These are phyloP conservation scores for Orobanche coerulescens DNA, from an alignment of 257 asterid species.

Conservation along the genomic window DNA sequence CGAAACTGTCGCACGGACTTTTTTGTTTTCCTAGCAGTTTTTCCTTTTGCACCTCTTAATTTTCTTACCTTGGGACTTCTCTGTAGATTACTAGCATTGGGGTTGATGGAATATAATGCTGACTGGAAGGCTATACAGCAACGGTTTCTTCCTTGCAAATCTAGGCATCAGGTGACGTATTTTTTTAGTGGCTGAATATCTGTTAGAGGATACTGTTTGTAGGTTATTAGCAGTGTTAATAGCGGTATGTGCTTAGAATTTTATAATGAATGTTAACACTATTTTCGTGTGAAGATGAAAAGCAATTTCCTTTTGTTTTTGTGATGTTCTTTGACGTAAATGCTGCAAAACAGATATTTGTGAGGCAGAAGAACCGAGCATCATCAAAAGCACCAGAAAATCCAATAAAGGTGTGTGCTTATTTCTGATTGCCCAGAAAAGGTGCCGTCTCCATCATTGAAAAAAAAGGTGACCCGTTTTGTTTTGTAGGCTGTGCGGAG, in stretches of 20 bases:
- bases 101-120: slow-evolving; percentile 81
- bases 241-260: slow-evolving; percentile 1
- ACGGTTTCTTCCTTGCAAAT: slow-evolving; percentile 91
- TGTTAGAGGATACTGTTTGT: neutral
- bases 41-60: slow-evolving; percentile 1
- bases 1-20: neutral
- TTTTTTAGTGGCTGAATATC: neutral
- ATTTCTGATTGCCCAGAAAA: slow-evolving; percentile 11
- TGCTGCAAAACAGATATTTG: slow-evolving; percentile 64
- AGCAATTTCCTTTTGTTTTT: neutral
- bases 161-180: slow-evolving; percentile 77
- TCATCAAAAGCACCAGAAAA: slow-evolving; percentile 96
- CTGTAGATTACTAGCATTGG: slow-evolving; percentile 83
- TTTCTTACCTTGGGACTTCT: slow-evolving; percentile 22
- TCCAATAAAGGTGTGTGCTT: slow-evolving; percentile 70
- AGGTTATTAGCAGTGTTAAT: slow-evolving; percentile 9
- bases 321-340: too few species aligned
- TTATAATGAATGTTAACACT: neutral
- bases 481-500: slow-evolving; percentile 76
- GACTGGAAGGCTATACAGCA: slow-evolving; percentile 97
- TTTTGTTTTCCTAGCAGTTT: neutral
- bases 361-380: slow-evolving; percentile 96
- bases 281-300: slow-evolving; percentile 14
- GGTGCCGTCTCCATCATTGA: slow-evolving; percentile 6
- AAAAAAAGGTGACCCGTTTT: slow-evolving; percentile 19